These are phyloP conservation scores for Trypanosoma rangeli DNA, from an alignment of 208 protist genomes.

Conservation along the genomic window DNA sequence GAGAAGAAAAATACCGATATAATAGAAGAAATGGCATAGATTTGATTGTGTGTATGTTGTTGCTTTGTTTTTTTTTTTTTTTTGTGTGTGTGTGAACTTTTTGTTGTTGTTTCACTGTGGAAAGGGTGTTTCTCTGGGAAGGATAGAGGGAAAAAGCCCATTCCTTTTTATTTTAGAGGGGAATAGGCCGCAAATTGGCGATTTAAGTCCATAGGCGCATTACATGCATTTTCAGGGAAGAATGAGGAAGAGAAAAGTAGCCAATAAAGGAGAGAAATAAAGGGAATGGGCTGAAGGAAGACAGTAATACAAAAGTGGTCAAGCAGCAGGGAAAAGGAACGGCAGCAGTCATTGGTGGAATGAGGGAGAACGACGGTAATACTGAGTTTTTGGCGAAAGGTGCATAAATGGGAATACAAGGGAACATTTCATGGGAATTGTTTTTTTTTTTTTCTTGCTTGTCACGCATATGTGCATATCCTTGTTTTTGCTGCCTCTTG, in stretches of 20 bases:
- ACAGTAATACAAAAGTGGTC: background rate
- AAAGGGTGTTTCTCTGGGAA: too few relatives aligned
- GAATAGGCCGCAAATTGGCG: background rate
- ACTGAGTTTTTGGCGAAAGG: background rate
- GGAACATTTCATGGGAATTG: too few relatives aligned
- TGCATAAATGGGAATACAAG: background rate
- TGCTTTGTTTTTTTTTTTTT: background rate
- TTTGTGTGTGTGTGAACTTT: too few relatives aligned
- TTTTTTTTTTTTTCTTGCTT: too few relatives aligned
- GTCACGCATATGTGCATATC: background rate
- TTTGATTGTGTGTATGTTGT: conserved; percentile 3
- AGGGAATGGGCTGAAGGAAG: background rate
- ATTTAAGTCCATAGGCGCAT: too few relatives aligned
- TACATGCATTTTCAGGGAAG: too few relatives aligned
- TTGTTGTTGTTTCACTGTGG: too few relatives aligned
- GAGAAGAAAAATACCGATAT: too few relatives aligned
- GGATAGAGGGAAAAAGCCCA: background rate
- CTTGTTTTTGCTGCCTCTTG: background rate
- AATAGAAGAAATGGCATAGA: background rate
- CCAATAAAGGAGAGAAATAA: too few relatives aligned
- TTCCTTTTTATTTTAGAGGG: background rate
- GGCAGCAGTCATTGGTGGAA: background rate
- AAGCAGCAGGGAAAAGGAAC: background rate
- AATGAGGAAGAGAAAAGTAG: too few relatives aligned
- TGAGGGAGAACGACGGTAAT: background rate